Conservation (phyloP, 805 yeast genomes). For the Saccharomycopsis capsularis region DNA sequence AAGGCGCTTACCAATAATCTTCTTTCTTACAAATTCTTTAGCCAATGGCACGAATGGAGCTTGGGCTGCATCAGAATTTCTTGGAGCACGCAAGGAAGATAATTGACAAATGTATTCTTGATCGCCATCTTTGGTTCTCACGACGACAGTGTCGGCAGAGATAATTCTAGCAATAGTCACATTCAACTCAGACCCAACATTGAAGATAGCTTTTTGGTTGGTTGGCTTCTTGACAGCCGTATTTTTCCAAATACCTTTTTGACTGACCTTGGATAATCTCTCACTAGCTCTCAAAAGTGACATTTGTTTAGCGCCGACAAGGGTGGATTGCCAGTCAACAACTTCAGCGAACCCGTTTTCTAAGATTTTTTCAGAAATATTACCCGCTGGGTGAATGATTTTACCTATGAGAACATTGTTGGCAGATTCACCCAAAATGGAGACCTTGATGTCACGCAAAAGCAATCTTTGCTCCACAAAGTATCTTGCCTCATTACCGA, state of each 20-base stretch:
- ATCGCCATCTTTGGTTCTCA: constrained; percentile 42
- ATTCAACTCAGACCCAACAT: constrained; percentile 42
- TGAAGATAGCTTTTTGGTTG: constrained; percentile 25
- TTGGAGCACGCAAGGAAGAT: constrained; percentile 71
- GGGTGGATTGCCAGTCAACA: constrained; percentile 70
- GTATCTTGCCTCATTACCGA: constrained; percentile 57
- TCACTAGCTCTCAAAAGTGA: constrained; percentile 55
- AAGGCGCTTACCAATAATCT: constrained; percentile 66
- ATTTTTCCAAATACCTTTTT: constrained; percentile 52
- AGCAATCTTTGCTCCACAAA: constrained; percentile 60
- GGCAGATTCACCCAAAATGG: constrained; percentile 53
- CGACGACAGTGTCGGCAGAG: constrained; percentile 58
- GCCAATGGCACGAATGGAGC: constrained; percentile 57
- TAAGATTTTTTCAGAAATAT: constrained; percentile 60
- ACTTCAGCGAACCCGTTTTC: constrained; percentile 67
- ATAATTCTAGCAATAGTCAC: constrained; percentile 57
- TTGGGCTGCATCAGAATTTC: constrained; percentile 49
- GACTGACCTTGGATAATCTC: constrained; percentile 48
- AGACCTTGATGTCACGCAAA: constrained; percentile 51
- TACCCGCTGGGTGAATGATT: constrained; percentile 69
- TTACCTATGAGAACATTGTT: constrained; percentile 55
- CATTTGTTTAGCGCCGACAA: constrained; percentile 64
- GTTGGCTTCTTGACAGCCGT: constrained; percentile 23
- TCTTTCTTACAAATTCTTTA: constrained; percentile 66
- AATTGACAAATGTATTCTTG: constrained; percentile 60